These are phyloP conservation scores for Musa schizocarpa DNA, from an alignment of 176 grass and related monocot genomes.

Conservation along the genomic window DNA sequence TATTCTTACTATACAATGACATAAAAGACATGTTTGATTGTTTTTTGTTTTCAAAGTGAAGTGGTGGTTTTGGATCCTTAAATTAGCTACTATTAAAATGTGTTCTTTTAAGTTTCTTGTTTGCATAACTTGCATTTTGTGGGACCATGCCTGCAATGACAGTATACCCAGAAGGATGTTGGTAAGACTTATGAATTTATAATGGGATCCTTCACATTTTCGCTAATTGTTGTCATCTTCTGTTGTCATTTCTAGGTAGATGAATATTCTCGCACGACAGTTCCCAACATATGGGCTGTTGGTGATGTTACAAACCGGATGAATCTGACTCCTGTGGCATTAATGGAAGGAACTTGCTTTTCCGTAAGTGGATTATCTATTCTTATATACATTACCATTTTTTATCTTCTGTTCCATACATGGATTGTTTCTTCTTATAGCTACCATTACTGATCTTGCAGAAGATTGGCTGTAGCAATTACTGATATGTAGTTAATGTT, in stretches of 20 bases:
- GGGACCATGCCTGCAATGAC: too few relatives aligned
- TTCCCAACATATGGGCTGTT: conserved; percentile 89
- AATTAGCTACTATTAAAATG: too few relatives aligned
- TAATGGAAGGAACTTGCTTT: conserved; percentile 98
- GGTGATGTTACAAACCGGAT: conserved; percentile 94
- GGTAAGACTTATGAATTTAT: too few relatives aligned
- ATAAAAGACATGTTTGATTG: too few relatives aligned
- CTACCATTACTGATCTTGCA: background rate
- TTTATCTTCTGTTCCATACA: background rate
- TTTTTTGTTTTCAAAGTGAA: too few relatives aligned
- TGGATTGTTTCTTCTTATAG: too few relatives aligned
- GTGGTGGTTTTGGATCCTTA: too few relatives aligned
- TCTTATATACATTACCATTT: background rate
- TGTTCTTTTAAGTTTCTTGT: too few relatives aligned
- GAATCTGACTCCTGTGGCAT: conserved; percentile 91
- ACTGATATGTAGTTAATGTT: conserved; percentile 20
- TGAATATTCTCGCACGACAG: conserved; percentile 63
- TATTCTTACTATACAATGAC: too few relatives aligned
- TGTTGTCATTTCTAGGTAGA: conserved; percentile 61
- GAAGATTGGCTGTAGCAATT: background rate
- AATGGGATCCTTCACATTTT: too few relatives aligned
- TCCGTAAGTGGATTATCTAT: conserved; percentile 41
- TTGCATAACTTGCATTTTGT: too few relatives aligned
- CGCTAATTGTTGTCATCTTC: background rate
- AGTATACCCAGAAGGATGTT: too few relatives aligned